phyloP scores from a whole-genome alignment of 2,329 filamentous ascomycete genomes.

The Fonsecaea monophora region DNA sequence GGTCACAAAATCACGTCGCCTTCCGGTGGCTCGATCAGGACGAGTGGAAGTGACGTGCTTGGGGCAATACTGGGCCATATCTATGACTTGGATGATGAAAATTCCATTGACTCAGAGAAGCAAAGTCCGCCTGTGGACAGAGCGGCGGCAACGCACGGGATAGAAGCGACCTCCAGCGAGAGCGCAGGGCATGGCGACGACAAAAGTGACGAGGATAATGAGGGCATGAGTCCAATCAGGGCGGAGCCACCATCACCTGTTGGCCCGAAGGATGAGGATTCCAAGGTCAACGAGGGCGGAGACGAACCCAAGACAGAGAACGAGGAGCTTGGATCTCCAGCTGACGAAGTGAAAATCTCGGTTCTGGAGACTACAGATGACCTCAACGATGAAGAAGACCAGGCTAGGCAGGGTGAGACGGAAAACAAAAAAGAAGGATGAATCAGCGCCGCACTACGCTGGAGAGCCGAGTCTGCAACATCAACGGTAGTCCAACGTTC shows the following conservation, averaged over 20 bases:
- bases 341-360: constrained; percentile 2
- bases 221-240: constrained; percentile 15
- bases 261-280: not conserved
- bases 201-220: constrained; percentile 10
- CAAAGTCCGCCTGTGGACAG: not conserved
- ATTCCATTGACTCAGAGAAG: not conserved
- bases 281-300: not conserved
- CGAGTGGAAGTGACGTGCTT: constrained; percentile 35
- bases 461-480: not conserved
- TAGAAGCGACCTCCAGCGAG: not conserved
- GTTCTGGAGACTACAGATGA: constrained; percentile 16
- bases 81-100: constrained; percentile 27
- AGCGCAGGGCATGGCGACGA: not conserved
- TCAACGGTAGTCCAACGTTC: not conserved
- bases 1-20: constrained; percentile 32
- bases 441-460: not conserved
- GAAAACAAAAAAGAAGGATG: not conserved
- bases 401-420: constrained; percentile 7
- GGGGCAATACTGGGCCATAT: constrained; percentile 38
- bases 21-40: constrained; percentile 38
- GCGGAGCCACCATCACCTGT: not conserved
- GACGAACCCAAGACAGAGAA: not conserved
- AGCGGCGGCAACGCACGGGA: not conserved
- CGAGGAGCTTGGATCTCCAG: not conserved
- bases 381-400: constrained; percentile 4